These are phyloP conservation scores for Russula virescens DNA, from an alignment of 768 basidiomycete genomes.

Conservation along the genomic window DNA sequence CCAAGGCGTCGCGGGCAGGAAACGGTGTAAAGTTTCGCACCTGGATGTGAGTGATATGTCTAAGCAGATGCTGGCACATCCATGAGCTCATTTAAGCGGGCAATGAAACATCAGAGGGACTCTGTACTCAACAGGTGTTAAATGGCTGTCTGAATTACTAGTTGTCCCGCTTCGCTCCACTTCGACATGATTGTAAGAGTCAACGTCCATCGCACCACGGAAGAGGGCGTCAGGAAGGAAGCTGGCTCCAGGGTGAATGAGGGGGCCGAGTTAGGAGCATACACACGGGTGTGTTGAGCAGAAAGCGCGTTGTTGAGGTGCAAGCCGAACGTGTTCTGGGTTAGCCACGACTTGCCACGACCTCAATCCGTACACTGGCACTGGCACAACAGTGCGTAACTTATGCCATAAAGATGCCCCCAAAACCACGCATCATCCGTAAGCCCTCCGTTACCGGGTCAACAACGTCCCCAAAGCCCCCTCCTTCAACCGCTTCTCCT, in stretches of 20 bases:
- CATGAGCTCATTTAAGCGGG: background rate
- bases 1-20: constrained; percentile 70
- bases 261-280: constrained; percentile 4
- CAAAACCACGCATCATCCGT: constrained; percentile 37
- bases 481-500: constrained; percentile 1
- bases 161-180: background rate
- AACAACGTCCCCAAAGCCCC: constrained; percentile 3
- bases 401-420: constrained; percentile 36
- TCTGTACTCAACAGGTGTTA: constrained; percentile 18
- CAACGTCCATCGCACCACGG: constrained; percentile 10
- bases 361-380: background rate
- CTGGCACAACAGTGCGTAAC: background rate
- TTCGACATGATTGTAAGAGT: background rate
- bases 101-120: background rate
- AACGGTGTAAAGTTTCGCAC: constrained; percentile 81
- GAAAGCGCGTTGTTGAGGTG: background rate
- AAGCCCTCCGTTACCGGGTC: constrained; percentile 27
- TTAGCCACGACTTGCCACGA: no score
- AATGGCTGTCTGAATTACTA: constrained; percentile 4
- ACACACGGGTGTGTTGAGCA: background rate
- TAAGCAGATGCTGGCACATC: constrained; percentile 53
- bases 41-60: constrained; percentile 68
- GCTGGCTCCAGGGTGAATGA: constrained; percentile 1
- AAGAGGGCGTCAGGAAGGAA: background rate
- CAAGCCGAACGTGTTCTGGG: background rate